Evolutionary conservation across 768 basidiomycete species (phyloP), one percentile per base, ranked within the genome.

Genomic region (Xerocomellus dryophilus): DNA sequence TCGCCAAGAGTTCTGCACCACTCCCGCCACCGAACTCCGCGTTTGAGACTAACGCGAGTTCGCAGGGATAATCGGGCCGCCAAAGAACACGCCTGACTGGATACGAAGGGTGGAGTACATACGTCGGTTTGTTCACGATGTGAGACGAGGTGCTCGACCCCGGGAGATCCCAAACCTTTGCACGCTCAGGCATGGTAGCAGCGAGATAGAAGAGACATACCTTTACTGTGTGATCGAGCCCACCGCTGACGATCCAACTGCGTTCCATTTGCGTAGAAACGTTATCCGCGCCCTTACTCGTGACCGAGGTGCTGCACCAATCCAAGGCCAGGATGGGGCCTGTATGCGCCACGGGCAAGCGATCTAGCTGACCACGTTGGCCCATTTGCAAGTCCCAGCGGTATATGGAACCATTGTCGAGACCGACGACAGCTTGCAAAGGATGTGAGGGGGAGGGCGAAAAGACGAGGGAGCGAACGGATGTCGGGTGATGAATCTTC

Each of bases 351-450:
- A 90, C 81, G 7, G 83, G 79, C 18, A 92, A 71, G 20, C 84
- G 81, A 63, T 90, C 90, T 0, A 90, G 74, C 45, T 81, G 78
- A 5, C 88, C 87, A 7, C 83, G 80, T 59, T 87, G 86, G 5
- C 87, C 88, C 81, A 86, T 85, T 60, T 82, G 80, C 49, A 92
- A 72, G 62, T 93, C 90, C 88, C 90, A 92, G 55, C 88, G 76
- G 60, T 84, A 84, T 35, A 90, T 81, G 47, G 78, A 83, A 4
- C 86, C 86, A 56, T 86, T 87, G 58, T 86, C 85, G 10, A 86
- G 73, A 14, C 86, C 86, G 0, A 81, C 81, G 18, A 87, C 71
- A 4, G 85, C 85, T 62, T 88, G 86, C 6, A 88, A 73, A 0
- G 89, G 86, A 48, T 84, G 78, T 54, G 79, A 82, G 1, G 76